Base-by-base conservation (phyloP, 768 basidiomycete species). In the Leccinellum albellum region DNA sequence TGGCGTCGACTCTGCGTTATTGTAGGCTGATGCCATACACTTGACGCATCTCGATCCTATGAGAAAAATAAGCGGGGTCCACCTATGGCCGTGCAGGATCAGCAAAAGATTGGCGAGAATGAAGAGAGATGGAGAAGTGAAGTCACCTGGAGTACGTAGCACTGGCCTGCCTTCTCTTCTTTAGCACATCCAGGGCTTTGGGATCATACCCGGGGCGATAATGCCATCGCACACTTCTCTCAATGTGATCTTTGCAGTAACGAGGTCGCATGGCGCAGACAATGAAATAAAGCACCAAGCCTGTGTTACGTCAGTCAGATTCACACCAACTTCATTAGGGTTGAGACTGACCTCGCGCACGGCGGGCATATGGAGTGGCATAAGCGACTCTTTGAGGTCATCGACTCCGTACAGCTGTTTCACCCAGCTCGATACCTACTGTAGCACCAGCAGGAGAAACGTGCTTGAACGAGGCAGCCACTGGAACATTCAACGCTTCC, bases 391-490 rank as follows among this genome's bases (percentile, higher is more conserved):
- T 68, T 94, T 95, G 57, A 98, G 78, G 65, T 98, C 97, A 35
- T 98, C 94, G 0, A 97, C 95, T 3, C 94, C 96, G 61, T 98
- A 98, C 1, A 98, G 94, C 64, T 89, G 86, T 68, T 94, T 92
- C 74, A 62, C 86, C 80, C 45, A 99, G 80, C 67, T 83, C 83
- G 55, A 97, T 71, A 23, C 94, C 96, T 12, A 98, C 91, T 26
- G 95, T 97, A 6, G 91, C 94, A 51, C 97, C 97, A 2, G 97
- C 97, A 10, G 97, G 97, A 17, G 96, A 98, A 58, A 99, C 97
- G 68, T 99, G 97, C 77, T 99, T 99, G 86, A 98, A 99, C 1
- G 95, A 98, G 0, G 97, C 96, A 13, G 97, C 96, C 15, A 96
- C 97, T 17, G 97, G 95, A 47, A 98, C 84, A 32, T 78, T 74